Percentiles rank a stretch among this genome's conserved stretches.
phyloP scores from a whole-genome alignment of 2,329 filamentous ascomycete species.

The Hyphodiscus sp. region DNA sequence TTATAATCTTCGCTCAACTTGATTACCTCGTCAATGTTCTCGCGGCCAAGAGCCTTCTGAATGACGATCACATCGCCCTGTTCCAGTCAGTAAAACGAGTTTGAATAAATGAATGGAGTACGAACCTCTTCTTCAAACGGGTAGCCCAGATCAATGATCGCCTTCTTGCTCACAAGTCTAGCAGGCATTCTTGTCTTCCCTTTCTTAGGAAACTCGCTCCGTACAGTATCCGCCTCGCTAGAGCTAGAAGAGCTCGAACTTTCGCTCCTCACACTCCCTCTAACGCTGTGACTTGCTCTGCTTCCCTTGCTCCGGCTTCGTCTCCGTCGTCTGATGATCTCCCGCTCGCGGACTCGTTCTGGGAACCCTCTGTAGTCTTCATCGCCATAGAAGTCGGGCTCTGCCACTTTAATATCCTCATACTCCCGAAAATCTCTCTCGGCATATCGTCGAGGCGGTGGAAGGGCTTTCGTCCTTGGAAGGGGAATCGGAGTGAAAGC shows the following conservation, averaged over 20 bases:
- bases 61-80: conserved; percentile 78
- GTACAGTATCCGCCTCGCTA: conserved; percentile 41
- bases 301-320: conserved; percentile 16
- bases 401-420: conserved; percentile 63
- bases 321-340: conserved; percentile 45
- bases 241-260: conserved; percentile 39
- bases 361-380: conserved; percentile 62
- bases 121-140: conserved; percentile 80
- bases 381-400: conserved; percentile 62
- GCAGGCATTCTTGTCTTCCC: conserved; percentile 86
- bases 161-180: conserved; percentile 71
- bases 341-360: conserved; percentile 54
- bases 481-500: conserved; percentile 56
- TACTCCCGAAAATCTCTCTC: conserved; percentile 42
- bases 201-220: conserved; percentile 66
- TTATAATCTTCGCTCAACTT: conserved; percentile 74
- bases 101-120: conserved; percentile 2
- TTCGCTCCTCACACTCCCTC: conserved; percentile 30
- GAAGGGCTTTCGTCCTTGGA: conserved; percentile 55
- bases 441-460: conserved; percentile 50
- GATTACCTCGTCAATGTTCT: conserved; percentile 87
- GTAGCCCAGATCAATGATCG: conserved; percentile 78
- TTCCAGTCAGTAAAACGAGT: conserved; percentile 28
- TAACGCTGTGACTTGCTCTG: neutral
- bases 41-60: conserved; percentile 76